These are phyloP conservation scores for Dactylellina drechsleri DNA, from an alignment of 2,329 filamentous ascomycete species.

Conservation along the genomic window DNA sequence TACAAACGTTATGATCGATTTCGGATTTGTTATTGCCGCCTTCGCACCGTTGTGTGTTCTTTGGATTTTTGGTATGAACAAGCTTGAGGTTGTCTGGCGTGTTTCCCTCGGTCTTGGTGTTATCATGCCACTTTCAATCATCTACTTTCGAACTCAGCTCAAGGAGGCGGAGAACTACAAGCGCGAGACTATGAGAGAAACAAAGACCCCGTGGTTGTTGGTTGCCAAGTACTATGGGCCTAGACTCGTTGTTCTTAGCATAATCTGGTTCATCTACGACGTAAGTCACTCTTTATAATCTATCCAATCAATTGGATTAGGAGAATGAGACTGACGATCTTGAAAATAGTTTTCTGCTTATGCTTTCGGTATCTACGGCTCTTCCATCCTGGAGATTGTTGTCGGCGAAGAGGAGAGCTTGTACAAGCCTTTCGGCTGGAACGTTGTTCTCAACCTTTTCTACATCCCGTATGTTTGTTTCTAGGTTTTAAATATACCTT, in stretches of 20 bases:
- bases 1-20: constrained; percentile 87
- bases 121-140: constrained; percentile 77
- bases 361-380: constrained; percentile 85
- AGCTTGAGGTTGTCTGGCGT: constrained; percentile 82
- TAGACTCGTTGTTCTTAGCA: constrained; percentile 74
- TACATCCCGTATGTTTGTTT: constrained; percentile 38
- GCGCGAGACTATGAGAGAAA: constrained; percentile 71
- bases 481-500: background rate
- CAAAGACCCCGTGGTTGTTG: constrained; percentile 68
- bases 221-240: constrained; percentile 76
- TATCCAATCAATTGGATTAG: background rate
- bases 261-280: constrained; percentile 88
- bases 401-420: constrained; percentile 69
- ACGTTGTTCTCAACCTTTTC: constrained; percentile 86
- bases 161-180: constrained; percentile 82
- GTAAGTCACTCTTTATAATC: constrained; percentile 61
- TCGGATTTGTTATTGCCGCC: constrained; percentile 82
- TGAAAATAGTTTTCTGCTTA: constrained; percentile 76
- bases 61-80: constrained; percentile 69
- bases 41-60: constrained; percentile 77
- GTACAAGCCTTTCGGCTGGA: constrained; percentile 86
- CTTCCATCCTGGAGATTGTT: constrained; percentile 75
- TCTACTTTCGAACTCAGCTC: constrained; percentile 77
- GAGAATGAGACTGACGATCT: constrained; percentile 51
- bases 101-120: constrained; percentile 80